Conservation (phyloP, 2,329 filamentous ascomycete genomes). For the Chrysoporthe puriensis region DNA sequence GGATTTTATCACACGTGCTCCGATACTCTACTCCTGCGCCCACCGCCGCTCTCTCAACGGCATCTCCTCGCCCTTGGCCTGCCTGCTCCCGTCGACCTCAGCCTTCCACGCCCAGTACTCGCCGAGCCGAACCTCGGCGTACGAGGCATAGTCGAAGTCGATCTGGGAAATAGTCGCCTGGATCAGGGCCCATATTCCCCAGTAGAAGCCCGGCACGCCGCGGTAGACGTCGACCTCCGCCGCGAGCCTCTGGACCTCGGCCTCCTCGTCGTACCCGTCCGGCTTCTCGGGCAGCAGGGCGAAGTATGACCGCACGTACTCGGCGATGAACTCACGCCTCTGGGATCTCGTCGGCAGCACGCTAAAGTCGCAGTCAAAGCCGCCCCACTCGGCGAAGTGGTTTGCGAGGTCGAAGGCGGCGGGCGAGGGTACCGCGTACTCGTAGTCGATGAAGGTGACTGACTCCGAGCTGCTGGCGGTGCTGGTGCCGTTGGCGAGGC, state of each 20-base stretch:
- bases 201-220: conserved; percentile 85
- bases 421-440: conserved; percentile 92
- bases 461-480: conserved; percentile 47
- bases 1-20: neutral
- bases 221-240: conserved; percentile 85
- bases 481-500: conserved; percentile 37
- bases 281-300: conserved; percentile 48
- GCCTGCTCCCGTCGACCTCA: conserved; percentile 67
- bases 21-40: conserved; percentile 56
- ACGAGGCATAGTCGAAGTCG: conserved; percentile 93
- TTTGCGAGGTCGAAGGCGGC: conserved; percentile 97
- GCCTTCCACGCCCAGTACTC: conserved; percentile 95
- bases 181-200: conserved; percentile 95
- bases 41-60: conserved; percentile 80
- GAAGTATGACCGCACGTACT: conserved; percentile 81
- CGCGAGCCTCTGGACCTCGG: conserved; percentile 71
- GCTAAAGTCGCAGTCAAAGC: conserved; percentile 90
- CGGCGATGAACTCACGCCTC: conserved; percentile 77
- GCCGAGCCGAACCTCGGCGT: conserved; percentile 81
- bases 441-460: conserved; percentile 95
- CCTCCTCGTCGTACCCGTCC: conserved; percentile 49
- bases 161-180: conserved; percentile 94
- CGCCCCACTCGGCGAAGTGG: conserved; percentile 98
- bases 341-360: conserved; percentile 78
- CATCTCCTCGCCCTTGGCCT: conserved; percentile 57